Conservation (phyloP, 176 grass and related monocot species). For the Oryza rufipogon region DNA sequence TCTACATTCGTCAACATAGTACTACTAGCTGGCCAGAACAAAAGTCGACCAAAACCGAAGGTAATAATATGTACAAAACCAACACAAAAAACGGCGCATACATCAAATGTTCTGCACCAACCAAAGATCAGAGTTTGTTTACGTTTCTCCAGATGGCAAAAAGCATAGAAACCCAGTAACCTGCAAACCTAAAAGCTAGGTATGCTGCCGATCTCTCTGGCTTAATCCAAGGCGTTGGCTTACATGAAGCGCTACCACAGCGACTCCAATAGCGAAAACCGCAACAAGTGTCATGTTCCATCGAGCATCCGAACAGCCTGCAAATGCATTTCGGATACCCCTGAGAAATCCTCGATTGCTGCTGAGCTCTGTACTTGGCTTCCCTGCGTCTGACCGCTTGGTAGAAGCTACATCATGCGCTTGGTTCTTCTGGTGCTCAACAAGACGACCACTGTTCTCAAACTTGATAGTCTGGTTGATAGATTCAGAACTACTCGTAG, state of each 20-base stretch:
- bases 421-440: constrained; percentile 38
- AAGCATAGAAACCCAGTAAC: neutral
- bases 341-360: constrained; percentile 31
- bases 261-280: constrained; percentile 48
- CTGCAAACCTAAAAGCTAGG: constrained; percentile 32
- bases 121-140: neutral
- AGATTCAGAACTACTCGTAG: constrained; percentile 56
- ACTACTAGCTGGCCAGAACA: constrained; percentile 27
- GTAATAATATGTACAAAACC: constrained; percentile 51
- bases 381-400: constrained; percentile 35
- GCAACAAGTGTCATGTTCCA: constrained; percentile 38
- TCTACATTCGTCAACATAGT: constrained; percentile 2
- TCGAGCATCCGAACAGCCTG: constrained; percentile 42
- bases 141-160: neutral
- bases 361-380: constrained; percentile 1
- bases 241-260: constrained; percentile 42
- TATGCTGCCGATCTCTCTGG: neutral
- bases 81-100: constrained; percentile 15
- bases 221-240: constrained; percentile 4
- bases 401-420: constrained; percentile 22
- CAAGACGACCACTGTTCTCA: constrained; percentile 41
- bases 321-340: constrained; percentile 19
- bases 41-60: neutral
- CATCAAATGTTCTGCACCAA: constrained; percentile 5
- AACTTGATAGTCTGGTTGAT: constrained; percentile 64